Evolutionary conservation across 768 basidiomycete species (phyloP).

Genomic region (Auriscalpium microsporum): DNA sequence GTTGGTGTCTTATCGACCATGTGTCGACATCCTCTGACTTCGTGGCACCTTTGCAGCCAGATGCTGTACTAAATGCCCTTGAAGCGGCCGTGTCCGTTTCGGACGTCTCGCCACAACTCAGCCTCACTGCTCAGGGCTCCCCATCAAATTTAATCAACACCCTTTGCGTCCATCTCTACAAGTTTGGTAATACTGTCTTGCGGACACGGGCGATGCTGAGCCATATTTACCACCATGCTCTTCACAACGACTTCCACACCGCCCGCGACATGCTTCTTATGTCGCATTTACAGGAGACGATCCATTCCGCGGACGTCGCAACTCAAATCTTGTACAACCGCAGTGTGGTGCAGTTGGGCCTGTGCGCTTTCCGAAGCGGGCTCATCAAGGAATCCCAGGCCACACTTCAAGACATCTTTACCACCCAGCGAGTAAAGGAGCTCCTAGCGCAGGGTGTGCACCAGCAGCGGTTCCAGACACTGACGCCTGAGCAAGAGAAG

Average conservation of each 20-base stretch:
- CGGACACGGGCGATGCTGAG: conserved; percentile 96
- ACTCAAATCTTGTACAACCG: conserved; percentile 99
- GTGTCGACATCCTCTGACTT: conserved; percentile 2
- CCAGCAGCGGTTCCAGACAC: conserved; percentile 78
- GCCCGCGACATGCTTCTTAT: conserved; percentile 97
- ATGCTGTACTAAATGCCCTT: conserved; percentile 83
- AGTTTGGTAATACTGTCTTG: conserved; percentile 80
- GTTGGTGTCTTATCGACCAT: conserved; percentile 30
- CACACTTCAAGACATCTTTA: conserved; percentile 91
- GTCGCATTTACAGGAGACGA: conserved; percentile 96
- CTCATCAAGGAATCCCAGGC: conserved; percentile 90
- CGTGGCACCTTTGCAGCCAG: conserved; percentile 52
- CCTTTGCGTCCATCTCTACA: conserved; percentile 89
- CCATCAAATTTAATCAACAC: conserved; percentile 79
- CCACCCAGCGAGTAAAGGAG: conserved; percentile 95
- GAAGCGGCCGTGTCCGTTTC: conserved; percentile 59
- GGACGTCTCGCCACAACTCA: conserved; percentile 53
- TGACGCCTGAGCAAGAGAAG: conserved; percentile 94
- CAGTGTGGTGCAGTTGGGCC: conserved; percentile 91
- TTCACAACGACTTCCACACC: conserved; percentile 94
- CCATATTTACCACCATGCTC: conserved; percentile 95
- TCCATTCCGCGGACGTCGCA: conserved; percentile 91
- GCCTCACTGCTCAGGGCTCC: conserved; percentile 43
- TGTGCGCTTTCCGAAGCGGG: conserved; percentile 94
- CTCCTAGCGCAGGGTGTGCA: conserved; percentile 95